Evolutionary conservation across 2,329 filamentous ascomycete species (phyloP).

Genomic region (Pseudocercospora pini-densiflorae): DNA sequence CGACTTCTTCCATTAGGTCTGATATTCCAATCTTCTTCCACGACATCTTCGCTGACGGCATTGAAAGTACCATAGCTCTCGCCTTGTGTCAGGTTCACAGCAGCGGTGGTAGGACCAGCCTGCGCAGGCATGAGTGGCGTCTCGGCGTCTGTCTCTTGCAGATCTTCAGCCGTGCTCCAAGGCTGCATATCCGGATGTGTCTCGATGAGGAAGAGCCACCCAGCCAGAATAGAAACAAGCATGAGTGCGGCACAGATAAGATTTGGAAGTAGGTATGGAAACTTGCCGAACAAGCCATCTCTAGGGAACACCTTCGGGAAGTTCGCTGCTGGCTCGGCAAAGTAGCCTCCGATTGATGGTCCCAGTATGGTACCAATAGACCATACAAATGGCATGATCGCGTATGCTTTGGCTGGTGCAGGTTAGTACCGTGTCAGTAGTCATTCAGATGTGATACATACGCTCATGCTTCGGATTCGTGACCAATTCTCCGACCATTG

Average conservation of each 20-base stretch:
- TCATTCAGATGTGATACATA: conserved; percentile 52
- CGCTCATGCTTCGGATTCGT: conserved; percentile 84
- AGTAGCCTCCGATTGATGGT: conserved; percentile 83
- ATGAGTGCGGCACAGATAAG: conserved; percentile 79
- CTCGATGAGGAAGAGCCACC: conserved; percentile 82
- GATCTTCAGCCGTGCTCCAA: conserved; percentile 45
- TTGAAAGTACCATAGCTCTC: conserved; percentile 59
- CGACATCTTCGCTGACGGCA: conserved; percentile 56
- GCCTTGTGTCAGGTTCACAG: conserved; percentile 69
- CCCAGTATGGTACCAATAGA: conserved; percentile 87
- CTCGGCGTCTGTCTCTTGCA: conserved; percentile 57
- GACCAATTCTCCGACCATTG: conserved; percentile 89
- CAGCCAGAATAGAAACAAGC: conserved; percentile 75
- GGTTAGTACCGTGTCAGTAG: conserved; percentile 15
- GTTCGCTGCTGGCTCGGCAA: conserved; percentile 75
- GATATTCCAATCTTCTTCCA: conserved; percentile 58
- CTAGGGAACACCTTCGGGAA: conserved; percentile 73
- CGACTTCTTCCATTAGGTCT: conserved; percentile 51
- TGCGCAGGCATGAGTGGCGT: conserved; percentile 70
- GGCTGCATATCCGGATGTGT: conserved; percentile 84
- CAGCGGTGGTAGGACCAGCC: conserved; percentile 73
- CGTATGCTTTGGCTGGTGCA: conserved; percentile 73
- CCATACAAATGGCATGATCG: conserved; percentile 96
- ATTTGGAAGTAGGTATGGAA: conserved; percentile 89
- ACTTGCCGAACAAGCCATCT: conserved; percentile 72